Percentiles rank a stretch among this genome's conserved stretches.
Evolutionary conservation across 495 filamentous ascomycete species (phyloP).

Genomic region (Penicillium maclennaniae): DNA sequence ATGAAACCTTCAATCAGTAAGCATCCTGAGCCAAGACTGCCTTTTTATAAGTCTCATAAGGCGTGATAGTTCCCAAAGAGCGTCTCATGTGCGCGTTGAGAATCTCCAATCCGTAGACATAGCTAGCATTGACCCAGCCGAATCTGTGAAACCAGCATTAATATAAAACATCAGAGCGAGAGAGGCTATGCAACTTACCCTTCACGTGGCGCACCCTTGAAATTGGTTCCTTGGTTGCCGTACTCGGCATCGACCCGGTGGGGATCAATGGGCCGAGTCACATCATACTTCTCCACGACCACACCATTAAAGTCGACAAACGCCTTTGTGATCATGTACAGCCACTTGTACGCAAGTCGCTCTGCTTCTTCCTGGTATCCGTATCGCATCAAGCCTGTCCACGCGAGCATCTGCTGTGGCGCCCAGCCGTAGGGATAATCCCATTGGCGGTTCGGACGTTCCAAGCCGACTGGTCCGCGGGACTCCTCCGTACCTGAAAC

Average conservation of each 20-base stretch:
- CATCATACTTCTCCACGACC: constrained; percentile 98
- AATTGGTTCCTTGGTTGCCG: constrained; percentile 90
- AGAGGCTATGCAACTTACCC: constrained; percentile 60
- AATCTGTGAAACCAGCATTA: constrained; percentile 58
- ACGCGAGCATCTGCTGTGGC: constrained; percentile 96
- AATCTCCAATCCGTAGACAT: constrained; percentile 81
- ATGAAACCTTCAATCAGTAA: constrained; percentile 7
- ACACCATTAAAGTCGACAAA: constrained; percentile 98
- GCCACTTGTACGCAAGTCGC: constrained; percentile 87
- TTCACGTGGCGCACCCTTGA: constrained; percentile 91
- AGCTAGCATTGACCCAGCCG: constrained; percentile 98
- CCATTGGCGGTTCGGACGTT: constrained; percentile 92
- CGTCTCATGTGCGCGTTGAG: constrained; percentile 80
- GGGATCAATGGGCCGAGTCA: constrained; percentile 80
- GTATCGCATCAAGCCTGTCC: constrained; percentile 86
- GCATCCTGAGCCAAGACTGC: constrained; percentile 32
- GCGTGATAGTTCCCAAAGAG: constrained; percentile 77
- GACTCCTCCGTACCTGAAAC: constrained; percentile 83
- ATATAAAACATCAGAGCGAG: constrained; percentile 1
- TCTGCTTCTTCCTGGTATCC: constrained; percentile 87
- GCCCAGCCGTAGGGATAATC: constrained; percentile 98
- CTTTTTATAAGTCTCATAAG: constrained; percentile 65
- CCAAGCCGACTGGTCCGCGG: constrained; percentile 72
- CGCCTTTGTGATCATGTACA: constrained; percentile 94
- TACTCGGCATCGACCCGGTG: constrained; percentile 95